Conservation (phyloP, 306 rosid species). For the Trichosanthes cucumerina region DNA sequence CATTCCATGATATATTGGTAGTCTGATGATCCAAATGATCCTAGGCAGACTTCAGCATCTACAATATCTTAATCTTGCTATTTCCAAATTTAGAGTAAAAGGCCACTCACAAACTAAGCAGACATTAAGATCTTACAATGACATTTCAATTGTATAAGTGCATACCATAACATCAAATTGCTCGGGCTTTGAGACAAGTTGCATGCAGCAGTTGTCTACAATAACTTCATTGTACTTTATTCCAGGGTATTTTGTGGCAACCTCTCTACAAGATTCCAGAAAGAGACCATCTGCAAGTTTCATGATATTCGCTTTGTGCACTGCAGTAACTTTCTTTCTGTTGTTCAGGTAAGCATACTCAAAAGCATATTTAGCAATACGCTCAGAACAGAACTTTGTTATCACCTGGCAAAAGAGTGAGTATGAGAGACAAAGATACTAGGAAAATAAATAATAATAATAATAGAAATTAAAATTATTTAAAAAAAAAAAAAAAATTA, state of each 20-base stretch:
- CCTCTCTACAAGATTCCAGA: constrained; percentile 81
- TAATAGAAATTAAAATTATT: no score
- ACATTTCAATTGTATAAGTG: background rate
- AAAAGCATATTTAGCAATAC: constrained; percentile 76
- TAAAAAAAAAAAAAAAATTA: no score
- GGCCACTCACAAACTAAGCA: background rate
- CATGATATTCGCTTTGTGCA: constrained; percentile 96
- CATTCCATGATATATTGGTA: background rate
- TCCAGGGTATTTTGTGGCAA: constrained; percentile 57
- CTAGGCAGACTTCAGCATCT: background rate
- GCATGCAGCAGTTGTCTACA: constrained; percentile 96
- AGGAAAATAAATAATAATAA: background rate
- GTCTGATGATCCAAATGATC: background rate
- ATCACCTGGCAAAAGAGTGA: constrained; percentile 54
- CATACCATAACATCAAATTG: constrained; percentile 94
- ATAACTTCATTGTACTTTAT: constrained; percentile 61
- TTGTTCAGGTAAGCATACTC: constrained; percentile 85
- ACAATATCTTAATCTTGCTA: background rate
- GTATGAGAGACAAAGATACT: constrained; percentile 33
- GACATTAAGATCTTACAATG: background rate
- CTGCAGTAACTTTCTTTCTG: constrained; percentile 92
- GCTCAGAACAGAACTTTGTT: constrained; percentile 86
- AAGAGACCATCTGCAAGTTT: constrained; percentile 85
- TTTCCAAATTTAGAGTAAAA: background rate
- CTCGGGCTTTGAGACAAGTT: constrained; percentile 81